Conservation (phyloP, 2,329 filamentous ascomycete species). For the Apiospora koreana region DNA sequence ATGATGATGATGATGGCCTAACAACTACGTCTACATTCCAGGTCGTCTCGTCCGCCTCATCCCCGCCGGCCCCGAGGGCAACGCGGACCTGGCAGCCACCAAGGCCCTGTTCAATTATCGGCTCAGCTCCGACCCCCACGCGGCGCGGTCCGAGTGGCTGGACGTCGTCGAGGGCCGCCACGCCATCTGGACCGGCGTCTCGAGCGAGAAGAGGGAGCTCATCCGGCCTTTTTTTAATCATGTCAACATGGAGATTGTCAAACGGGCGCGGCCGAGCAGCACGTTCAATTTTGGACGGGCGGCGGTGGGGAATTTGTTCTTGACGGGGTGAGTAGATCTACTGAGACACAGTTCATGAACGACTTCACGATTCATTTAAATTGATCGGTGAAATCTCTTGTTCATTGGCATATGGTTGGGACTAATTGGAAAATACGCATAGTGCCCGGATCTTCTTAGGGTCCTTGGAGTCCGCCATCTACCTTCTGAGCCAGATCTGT, state of each 20-base stretch:
- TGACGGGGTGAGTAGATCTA: constrained; percentile 61
- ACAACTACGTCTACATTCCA: constrained; percentile 32
- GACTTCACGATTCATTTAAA: too few species aligned
- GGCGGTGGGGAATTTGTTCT: constrained; percentile 76
- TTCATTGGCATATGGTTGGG: neutral
- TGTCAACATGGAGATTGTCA: constrained; percentile 76
- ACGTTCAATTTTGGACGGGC: constrained; percentile 78
- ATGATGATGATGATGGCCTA: neutral
- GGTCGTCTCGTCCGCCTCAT: constrained; percentile 90
- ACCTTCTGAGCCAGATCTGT: constrained; percentile 84
- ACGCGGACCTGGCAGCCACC: constrained; percentile 67
- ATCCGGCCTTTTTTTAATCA: constrained; percentile 77
- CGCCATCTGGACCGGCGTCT: constrained; percentile 70
- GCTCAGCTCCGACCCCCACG: constrained; percentile 60
- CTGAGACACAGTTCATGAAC: too few species aligned
- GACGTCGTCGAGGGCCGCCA: constrained; percentile 85
- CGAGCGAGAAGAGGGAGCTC: constrained; percentile 72
- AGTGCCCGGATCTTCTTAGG: constrained; percentile 84
- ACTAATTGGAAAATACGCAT: neutral
- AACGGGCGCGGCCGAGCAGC: constrained; percentile 70
- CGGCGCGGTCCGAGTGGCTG: constrained; percentile 79
- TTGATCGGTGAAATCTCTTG: too few species aligned
- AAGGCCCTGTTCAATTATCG: constrained; percentile 87
- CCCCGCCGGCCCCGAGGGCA: constrained; percentile 53
- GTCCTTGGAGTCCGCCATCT: constrained; percentile 89